Conservation (phyloP, 352 stramenopile genomes). For the Pythium apleroticum region DNA sequence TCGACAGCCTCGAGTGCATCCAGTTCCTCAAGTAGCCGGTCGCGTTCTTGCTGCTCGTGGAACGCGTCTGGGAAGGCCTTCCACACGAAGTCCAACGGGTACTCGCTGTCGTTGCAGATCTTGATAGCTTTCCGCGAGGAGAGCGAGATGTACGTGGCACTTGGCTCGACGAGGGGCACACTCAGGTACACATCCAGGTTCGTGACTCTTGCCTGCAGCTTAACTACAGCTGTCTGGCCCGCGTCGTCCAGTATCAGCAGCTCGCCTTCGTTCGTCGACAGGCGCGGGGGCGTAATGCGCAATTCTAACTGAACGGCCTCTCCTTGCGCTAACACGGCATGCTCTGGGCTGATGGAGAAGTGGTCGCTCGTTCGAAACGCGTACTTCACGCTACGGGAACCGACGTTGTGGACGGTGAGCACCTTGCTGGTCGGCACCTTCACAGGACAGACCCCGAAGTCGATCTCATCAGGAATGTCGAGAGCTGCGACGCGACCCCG, state of each 20-base stretch:
- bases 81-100: conserved; percentile 91
- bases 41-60: conserved; percentile 83
- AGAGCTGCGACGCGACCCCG: conserved; percentile 83
- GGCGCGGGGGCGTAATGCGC: conserved; percentile 37
- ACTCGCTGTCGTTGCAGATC: conserved; percentile 93
- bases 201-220: conserved; percentile 64
- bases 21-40: conserved; percentile 82
- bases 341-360: conserved; percentile 65
- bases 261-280: conserved; percentile 58
- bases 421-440: conserved; percentile 80
- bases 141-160: conserved; percentile 91
- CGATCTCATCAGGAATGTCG: conserved; percentile 89
- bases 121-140: conserved; percentile 88
- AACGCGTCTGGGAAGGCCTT: conserved; percentile 80
- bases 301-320: conserved; percentile 83
- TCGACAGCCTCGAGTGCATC: conserved; percentile 74
- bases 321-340: conserved; percentile 62
- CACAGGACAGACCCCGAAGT: conserved; percentile 85
- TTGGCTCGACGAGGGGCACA: conserved; percentile 78
- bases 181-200: conserved; percentile 93
- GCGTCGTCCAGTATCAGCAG: conserved; percentile 83
- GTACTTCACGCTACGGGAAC: conserved; percentile 75
- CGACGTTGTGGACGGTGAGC: conserved; percentile 90
- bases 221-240: conserved; percentile 71
- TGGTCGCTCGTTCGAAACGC: conserved; percentile 57